phyloP scores from a whole-genome alignment of 148 eudicot genomes.

The Vaccinium darrowii region DNA sequence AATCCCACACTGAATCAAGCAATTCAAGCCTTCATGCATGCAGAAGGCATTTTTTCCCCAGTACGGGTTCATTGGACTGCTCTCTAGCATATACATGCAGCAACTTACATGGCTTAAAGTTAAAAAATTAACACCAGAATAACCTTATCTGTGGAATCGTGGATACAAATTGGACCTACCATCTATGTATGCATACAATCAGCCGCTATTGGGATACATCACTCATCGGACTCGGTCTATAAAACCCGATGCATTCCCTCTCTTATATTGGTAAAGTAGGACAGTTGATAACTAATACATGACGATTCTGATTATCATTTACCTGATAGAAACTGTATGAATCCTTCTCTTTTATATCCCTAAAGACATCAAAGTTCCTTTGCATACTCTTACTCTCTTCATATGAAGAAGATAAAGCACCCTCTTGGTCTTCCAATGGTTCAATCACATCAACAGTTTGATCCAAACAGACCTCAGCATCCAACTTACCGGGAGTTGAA shows the following conservation, averaged over 20 bases:
- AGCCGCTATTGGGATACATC: neutral
- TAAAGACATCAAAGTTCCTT: slow-evolving; percentile 27
- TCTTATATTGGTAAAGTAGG: no score
- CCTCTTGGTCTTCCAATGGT: slow-evolving; percentile 39
- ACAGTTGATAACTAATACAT: no score
- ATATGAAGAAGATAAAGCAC: slow-evolving; percentile 39
- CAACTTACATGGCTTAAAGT: neutral
- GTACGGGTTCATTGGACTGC: neutral
- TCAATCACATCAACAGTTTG: slow-evolving; percentile 49
- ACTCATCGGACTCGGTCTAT: no score
- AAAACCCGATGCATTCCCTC: no score
- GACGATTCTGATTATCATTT: slow-evolving; percentile 10
- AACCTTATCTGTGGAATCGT: neutral
- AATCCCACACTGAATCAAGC: neutral
- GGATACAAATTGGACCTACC: neutral
- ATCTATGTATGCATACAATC: neutral
- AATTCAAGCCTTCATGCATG: neutral
- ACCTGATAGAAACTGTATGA: slow-evolving; percentile 94
- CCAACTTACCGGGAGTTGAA: slow-evolving; percentile 22
- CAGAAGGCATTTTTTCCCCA: neutral
- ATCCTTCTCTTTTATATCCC: slow-evolving; percentile 51
- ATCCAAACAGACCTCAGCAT: slow-evolving; percentile 29
- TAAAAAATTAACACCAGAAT: neutral
- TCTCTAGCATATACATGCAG: neutral
- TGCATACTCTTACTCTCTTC: slow-evolving; percentile 46